Percentiles rank a stretch among this genome's conserved stretches.
phyloP scores from a whole-genome alignment of 306 rosid species.

The Carpinus fangiana region DNA sequence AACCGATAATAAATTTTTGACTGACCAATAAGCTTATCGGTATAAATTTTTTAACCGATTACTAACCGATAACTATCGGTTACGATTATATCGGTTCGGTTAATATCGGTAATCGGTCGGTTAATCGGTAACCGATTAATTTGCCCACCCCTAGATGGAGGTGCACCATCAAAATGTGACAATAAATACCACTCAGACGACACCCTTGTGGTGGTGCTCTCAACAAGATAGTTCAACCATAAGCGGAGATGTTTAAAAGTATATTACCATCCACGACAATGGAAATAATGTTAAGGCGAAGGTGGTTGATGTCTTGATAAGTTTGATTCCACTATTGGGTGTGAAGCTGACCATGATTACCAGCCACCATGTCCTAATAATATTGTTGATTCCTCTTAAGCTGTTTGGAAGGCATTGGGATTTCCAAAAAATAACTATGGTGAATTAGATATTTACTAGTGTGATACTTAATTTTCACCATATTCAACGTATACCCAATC shows the following conservation, averaged over 20 bases:
- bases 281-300: constrained; percentile 44
- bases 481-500: not conserved
- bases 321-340: constrained; percentile 64
- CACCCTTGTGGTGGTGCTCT: constrained; percentile 41
- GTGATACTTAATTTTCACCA: constrained; percentile 17
- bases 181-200: constrained; percentile 33
- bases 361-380: constrained; percentile 43
- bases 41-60: too few species aligned
- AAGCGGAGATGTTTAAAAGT: constrained; percentile 35
- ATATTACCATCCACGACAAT: constrained; percentile 43
- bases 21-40: too few species aligned
- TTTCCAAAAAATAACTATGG: constrained; percentile 35
- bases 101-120: too few species aligned
- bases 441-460: constrained; percentile 17
- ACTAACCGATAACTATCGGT: too few species aligned
- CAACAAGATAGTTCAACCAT: constrained; percentile 46
- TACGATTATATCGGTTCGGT: too few species aligned
- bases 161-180: constrained; percentile 40
- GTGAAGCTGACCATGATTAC: constrained; percentile 42
- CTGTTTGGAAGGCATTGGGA: constrained; percentile 46
- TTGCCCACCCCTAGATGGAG: too few species aligned
- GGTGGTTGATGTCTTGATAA: constrained; percentile 75
- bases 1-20: too few species aligned
- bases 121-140: too few species aligned
- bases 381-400: constrained; percentile 44